phyloP scores from a whole-genome alignment of 805 yeast species.

The Myxozyma mucilagina region DNA sequence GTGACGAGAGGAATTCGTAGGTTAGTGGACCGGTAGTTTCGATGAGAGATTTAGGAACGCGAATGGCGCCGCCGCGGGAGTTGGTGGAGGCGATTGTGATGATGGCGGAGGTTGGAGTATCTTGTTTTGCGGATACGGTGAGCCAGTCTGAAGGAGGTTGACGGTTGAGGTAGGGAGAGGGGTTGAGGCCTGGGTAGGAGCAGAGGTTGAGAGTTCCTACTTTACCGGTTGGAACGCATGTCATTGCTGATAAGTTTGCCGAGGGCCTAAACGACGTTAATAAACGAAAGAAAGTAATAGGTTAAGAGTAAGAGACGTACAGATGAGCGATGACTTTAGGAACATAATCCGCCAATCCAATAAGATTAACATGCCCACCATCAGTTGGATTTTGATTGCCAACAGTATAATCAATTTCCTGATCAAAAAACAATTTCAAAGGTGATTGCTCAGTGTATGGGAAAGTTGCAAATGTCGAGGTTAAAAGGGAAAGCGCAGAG shows the following conservation, averaged over 20 bases:
- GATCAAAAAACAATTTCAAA: slow-evolving; percentile 22
- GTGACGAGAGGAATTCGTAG: slow-evolving; percentile 8
- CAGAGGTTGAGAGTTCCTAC: slow-evolving; percentile 12
- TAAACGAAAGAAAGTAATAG: background rate
- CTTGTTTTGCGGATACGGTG: slow-evolving; percentile 2
- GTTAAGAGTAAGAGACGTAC: background rate
- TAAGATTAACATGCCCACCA: slow-evolving; percentile 9
- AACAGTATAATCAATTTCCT: slow-evolving; percentile 16
- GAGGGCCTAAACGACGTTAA: slow-evolving; percentile 15
- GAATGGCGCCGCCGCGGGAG: slow-evolving; percentile 13
- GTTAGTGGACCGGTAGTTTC: background rate
- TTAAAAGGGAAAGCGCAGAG: background rate
- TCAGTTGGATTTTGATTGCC: slow-evolving; percentile 2
- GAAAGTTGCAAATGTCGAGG: slow-evolving; percentile 8
- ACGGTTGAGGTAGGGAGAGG: slow-evolving; percentile 5
- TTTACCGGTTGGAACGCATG: slow-evolving; percentile 5
- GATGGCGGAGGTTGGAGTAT: background rate
- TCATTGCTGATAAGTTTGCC: background rate
- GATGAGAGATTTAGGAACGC: slow-evolving; percentile 7
- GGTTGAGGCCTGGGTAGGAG: slow-evolving; percentile 16
- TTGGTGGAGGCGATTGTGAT: slow-evolving; percentile 1
- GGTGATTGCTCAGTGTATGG: slow-evolving; percentile 19
- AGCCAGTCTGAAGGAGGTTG: slow-evolving; percentile 9
- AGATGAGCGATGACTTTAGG: slow-evolving; percentile 7
- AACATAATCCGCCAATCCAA: slow-evolving; percentile 17